Evolutionary conservation across 768 basidiomycete species (phyloP).

Genomic region (Piloderma croceum): DNA sequence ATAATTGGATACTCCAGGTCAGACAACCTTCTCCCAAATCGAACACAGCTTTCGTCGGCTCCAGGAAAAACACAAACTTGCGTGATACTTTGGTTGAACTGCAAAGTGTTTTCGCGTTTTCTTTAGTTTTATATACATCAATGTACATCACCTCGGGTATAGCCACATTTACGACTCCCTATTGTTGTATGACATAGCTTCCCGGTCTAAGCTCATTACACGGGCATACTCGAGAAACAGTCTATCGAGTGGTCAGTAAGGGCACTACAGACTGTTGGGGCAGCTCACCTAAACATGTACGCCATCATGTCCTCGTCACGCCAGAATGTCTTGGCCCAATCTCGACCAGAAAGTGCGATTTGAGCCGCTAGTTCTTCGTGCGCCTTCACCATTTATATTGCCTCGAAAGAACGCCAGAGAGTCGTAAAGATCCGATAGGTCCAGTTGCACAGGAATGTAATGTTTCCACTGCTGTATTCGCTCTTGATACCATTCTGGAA

Average conservation of each 20-base stretch:
- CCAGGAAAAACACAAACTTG: too few species aligned
- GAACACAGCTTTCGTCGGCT: too few species aligned
- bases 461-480: conserved; percentile 66
- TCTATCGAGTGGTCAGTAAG: conserved; percentile 21
- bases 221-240: conserved; percentile 51
- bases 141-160: too few species aligned
- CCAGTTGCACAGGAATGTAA: conserved; percentile 64
- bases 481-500: conserved; percentile 66
- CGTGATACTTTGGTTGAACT: too few species aligned
- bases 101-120: too few species aligned
- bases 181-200: conserved; percentile 33
- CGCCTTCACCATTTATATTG: conserved; percentile 49
- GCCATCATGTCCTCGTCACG: conserved; percentile 54
- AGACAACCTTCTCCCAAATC: too few species aligned
- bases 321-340: conserved; percentile 57
- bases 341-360: conserved; percentile 51
- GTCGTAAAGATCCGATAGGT: conserved; percentile 66
- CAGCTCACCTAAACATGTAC: conserved; percentile 49
- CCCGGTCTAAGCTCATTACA: conserved; percentile 42
- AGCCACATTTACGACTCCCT: too few species aligned
- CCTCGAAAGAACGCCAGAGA: conserved; percentile 70
- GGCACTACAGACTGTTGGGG: neutral
- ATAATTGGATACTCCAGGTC: too few species aligned
- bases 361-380: conserved; percentile 55
- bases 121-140: too few species aligned